Evolutionary conservation across 345 rosid genomes (phyloP), one percentile per base, ranked within the genome.

Genomic region (Heritiera littoralis): DNA sequence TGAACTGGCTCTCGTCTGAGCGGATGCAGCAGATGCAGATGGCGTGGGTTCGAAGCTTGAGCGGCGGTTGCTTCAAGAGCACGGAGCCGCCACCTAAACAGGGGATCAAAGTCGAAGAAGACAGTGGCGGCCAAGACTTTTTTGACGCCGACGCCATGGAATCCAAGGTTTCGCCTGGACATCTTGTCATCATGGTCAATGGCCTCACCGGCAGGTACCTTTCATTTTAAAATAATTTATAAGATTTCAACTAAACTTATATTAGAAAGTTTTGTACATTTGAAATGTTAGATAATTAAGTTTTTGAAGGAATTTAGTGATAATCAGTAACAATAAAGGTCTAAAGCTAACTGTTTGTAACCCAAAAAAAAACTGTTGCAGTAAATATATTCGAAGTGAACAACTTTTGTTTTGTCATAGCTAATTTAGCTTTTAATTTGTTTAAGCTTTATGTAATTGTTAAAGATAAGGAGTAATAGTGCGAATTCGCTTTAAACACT

Each of bases 101-200:
- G 28, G 81, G 66, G 23, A 61, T 89, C 54, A 81, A 84, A 82
- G 83, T 90, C 79, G 93, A 91, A 89, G 81, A 75, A 4, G 88
- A 91, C 28, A 90, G 88, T 76, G 93, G 92, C 74, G 94, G 97
- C 20, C 90, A 88, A 78, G 91, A 89, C 82, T 61, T 91, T 14
- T 88, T 88, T 72, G 85, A 84, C 73, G 80, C 90, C 45, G 83
- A 54, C 0, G 86, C 83, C 52, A 64, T 82, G 79, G 82, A 81
- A 40, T 59, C 88, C 1, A 49, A 77, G 12, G 83, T 70, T 72
- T 83, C 83, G 30, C 91, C 93, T 1, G 91, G 88, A 67, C 98
- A 94, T 87, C 90, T 94, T 51, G 94, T 94, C 3, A 78, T 94
- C 81, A 92, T 94, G 98, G 94, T 94, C 70, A 94, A 92, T 76